Base-by-base conservation (phyloP, 2,329 filamentous ascomycete genomes). In the Trichophyton equinum region DNA sequence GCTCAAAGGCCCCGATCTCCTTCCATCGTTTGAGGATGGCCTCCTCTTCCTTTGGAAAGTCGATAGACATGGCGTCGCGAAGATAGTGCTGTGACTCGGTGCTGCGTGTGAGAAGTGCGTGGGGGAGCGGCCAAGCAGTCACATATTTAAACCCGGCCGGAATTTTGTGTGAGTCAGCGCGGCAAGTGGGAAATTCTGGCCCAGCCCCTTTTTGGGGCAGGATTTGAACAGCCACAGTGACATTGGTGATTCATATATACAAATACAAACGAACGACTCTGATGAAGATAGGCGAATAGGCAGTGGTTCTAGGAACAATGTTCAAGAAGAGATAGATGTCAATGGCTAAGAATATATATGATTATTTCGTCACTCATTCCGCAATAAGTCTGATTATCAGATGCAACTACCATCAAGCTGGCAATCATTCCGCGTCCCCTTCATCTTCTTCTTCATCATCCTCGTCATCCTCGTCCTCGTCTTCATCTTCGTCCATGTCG, bases 41-140 rank as follows among this genome's bases (percentile, higher is more conserved):
- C 78, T 95, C 88, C 81, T 97, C 92, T 76, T 94, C 89, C 75
- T 88, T 87, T 61, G 92, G 88, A 74, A 97, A 97, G 77, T 92
- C 84, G 78, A 97, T 92, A 71, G 87, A 89, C 87, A 91, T 90
- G 69, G 71, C 73, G 68, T 64, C 73, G 66, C 66, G 51, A 36
- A 27, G 15, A 38, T 18, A 6, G 22, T 53, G 20, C n/a, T 20
- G 15, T 58, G 36, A 44, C 55, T 57, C 53, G 42, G 27, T 57
- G 27, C 18, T 56, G 27, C 15, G n/a, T 58, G 20, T 46, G 13
- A 38, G 27, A 30, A 7, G 27, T 25, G 42, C 8, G 56, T 58
- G 56, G 56, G 53, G 56, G 33, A 20, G 36, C 20, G 6, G 15
- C 22, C 22, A 22, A 9, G 56, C 27, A 30, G 56, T 20, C 53